Base-by-base conservation (phyloP, 306 rosid genomes). In the Lathyrus sativus region DNA sequence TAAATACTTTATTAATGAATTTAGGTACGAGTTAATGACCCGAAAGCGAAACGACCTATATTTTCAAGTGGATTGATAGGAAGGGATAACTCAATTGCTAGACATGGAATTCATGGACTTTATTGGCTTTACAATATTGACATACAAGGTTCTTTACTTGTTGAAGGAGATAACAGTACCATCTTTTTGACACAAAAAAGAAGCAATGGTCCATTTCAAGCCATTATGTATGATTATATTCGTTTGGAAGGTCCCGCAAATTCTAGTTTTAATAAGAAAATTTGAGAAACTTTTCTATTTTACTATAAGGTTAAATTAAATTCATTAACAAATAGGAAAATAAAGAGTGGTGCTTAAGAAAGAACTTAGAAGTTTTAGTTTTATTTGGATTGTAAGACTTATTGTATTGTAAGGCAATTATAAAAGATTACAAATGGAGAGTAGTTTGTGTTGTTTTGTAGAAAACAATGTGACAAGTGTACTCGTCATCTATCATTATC, bases 91-190 rank as follows among this genome's bases (percentile, higher is more conserved):
- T 88, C 98, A 18, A 82, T 93, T 1, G 98, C 98, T 2, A 86
- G 98, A 62, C 98, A 93, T 65, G 98, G 98, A 66, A 88, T 86
- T 67, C 97, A 93, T 65, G 98, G 98, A 4, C 90, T 93, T 26
- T 79, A 88, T 45, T 83, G 97, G 97, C 79, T 85, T 39, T 90
- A 33, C 81, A 82, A 42, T 59, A 90, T 84, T n/a, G 80, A 71
- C 18, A 62, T 93, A 57, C 18, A 70, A 0, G 78, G 81, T 12
- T 38, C 74, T 57, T 83, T 64, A 60, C 84, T 90, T 11, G 82
- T 85, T 41, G 82, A 70, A 84, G 97, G 97, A 76, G 90, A 88
- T 7, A 88, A 88, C 29, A 93, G 88, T 43, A 77, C 80, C 24
- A 77, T 92, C 45, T 89, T 85, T 48, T 78, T 92, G 72, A 86